Base-by-base conservation (phyloP, 495 filamentous ascomycete species). In the Aspergillus baeticus region DNA sequence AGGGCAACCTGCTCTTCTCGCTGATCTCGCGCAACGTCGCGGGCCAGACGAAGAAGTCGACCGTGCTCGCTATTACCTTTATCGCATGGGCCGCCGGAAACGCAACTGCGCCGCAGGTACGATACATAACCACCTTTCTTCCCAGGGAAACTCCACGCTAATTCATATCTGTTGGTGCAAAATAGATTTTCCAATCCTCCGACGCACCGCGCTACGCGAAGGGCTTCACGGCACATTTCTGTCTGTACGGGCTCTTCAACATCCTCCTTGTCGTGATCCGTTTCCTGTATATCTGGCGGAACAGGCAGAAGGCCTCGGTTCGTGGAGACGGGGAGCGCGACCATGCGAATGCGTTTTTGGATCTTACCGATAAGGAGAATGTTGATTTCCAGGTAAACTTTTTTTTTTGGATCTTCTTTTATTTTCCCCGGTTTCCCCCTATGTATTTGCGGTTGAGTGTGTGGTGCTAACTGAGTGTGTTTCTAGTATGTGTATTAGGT, bases 1-100 rank as follows among this genome's bases (percentile, higher is more conserved):
- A 61, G 43, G 59, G 62, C 15, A 63, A 65, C 49, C 51, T 67
- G 49, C 58, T 63, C 11, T 61, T 84, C 18, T 76, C 75, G 3
- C 65, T 84, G 8, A 78, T 84, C 35, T 74, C 71, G 0, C 77
- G 74, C 21, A 86, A 87, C 44, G 71, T 85, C 2, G 81, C 80
- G 1, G 83, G 83, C 7, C 84, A 84, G 64, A 84, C 84, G 2
- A 87, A 87, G 67, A 86, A 86, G 51, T 63, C 68, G 6, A 59
- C 68, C 5, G 66, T 69, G 1, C 68, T 70, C 39, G 68, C 65
- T 14, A 48, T 65, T 15, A 41, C 60, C 17, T 70, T 72, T 35
- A 54, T 70, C 37, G 61, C 48, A 7, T 72, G 61, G 59, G 56
- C 62, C 43, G 67, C 62, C 13, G 69, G 69, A 2, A 72, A 70